Base-by-base conservation (phyloP, 2,329 filamentous ascomycete genomes). In the Pseudocercospora musae region DNA sequence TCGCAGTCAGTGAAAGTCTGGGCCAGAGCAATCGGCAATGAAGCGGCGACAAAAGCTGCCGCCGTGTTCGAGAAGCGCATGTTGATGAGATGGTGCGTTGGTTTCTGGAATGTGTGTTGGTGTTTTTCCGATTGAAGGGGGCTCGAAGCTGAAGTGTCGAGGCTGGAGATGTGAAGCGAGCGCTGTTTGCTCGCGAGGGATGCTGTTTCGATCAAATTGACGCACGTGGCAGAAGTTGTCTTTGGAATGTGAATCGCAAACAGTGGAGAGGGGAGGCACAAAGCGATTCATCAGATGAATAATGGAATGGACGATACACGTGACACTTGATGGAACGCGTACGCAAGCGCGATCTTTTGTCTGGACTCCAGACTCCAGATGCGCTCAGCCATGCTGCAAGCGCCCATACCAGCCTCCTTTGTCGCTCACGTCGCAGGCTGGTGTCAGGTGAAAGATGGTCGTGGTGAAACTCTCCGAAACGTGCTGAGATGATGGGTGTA, bases 1-100 rank as follows among this genome's bases (percentile, higher is more conserved):
- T 96, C 88, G 80, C 93, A 98, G 46, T 82, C 76, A 7, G 90
- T 92, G 60, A 78, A 86, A 31, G 92, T 92, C 76, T 97, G 94
- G 54, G 89, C 92, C 40, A 82, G 68, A 53, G 81, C 80, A 48
- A 84, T 75, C 59, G 83, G 76, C 27, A 80, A 69, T n/a, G 76
- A 68, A n/a, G 62, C 63, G 46, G 76, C 74, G 31, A 77, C 59
- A 29, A 75, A 71, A 62, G 76, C 73, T 57, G 78, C 67, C 52
- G 74, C 62, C 54, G 74, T 66, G 11, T 48, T 62, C 21, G 67
- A 58, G 66, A 74, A 72, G 48, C 70, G 73, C 74, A 76, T 76
- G 55, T n/a, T 72, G 63, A 23, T 53, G 49, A 13, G 15, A 4
- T 31, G 42, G 15, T 10, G 9, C 2, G 15, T 25, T 52, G 46